A percentile compares a stretch with the other conserved stretches of the same genome.
These are phyloP conservation scores for Vitis amurensis DNA, from an alignment of 164 flowering plant genomes.

Conservation along the genomic window DNA sequence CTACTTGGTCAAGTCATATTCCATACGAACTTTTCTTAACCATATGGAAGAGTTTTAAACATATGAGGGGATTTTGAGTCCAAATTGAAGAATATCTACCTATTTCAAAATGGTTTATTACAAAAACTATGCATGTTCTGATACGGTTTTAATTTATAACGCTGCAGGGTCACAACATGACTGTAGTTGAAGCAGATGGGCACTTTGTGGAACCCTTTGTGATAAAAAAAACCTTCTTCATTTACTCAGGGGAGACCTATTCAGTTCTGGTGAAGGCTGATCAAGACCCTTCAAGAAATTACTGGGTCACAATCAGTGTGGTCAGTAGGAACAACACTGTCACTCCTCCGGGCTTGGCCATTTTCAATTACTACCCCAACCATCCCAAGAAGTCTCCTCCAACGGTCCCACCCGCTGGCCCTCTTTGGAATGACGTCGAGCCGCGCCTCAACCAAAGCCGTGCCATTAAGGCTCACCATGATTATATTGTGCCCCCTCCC, in stretches of 20 bases:
- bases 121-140: too few relatives aligned
- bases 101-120: too few relatives aligned
- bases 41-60: too few relatives aligned
- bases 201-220: conserved; percentile 77
- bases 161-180: conserved; percentile 79
- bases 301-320: conserved; percentile 56
- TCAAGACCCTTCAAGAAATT: conserved; percentile 68
- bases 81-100: too few relatives aligned
- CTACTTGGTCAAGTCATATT: too few relatives aligned
- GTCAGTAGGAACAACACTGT: conserved; percentile 38
- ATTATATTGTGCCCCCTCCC: conserved; percentile 52
- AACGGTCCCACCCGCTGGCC: conserved; percentile 46
- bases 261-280: conserved; percentile 71
- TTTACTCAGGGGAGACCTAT: conserved; percentile 87
- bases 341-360: conserved; percentile 59
- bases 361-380: conserved; percentile 80
- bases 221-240: conserved; percentile 52
- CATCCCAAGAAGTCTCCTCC: conserved; percentile 55
- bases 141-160: not conserved
- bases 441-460: conserved; percentile 43
- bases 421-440: conserved; percentile 51
- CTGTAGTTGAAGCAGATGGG: conserved; percentile 90
- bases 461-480: conserved; percentile 52
- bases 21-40: too few relatives aligned
- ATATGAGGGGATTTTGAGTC: too few relatives aligned